Evolutionary conservation across 1,284 basidiomycete species (phyloP).

Genomic region (Malassezia yamatoensis): DNA sequence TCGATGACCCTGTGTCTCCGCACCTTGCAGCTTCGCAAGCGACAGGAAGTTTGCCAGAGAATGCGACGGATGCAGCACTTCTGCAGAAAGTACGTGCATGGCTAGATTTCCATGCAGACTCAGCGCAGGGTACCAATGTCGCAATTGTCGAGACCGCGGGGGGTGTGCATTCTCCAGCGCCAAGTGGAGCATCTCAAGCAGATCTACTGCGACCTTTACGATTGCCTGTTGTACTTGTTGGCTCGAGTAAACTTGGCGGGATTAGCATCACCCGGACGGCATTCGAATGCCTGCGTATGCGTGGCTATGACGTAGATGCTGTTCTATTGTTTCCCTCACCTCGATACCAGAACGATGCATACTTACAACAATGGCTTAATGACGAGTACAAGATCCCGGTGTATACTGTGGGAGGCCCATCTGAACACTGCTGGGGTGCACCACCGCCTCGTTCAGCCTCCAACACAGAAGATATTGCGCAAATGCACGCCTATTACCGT

Average conservation of each 20-base stretch:
- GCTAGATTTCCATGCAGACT: slow-evolving; percentile 49
- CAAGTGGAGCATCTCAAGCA: slow-evolving; percentile 71
- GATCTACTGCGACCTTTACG: slow-evolving; percentile 54
- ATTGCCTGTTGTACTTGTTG: slow-evolving; percentile 76
- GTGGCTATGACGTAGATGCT: slow-evolving; percentile 78
- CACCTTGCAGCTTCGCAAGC: slow-evolving; percentile 71
- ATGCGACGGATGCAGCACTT: slow-evolving; percentile 56
- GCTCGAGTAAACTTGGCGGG: slow-evolving; percentile 78
- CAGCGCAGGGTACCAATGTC: slow-evolving; percentile 15
- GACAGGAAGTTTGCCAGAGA: slow-evolving; percentile 45
- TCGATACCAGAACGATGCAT: slow-evolving; percentile 61
- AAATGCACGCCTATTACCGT: slow-evolving; percentile 64
- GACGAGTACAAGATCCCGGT: slow-evolving; percentile 55
- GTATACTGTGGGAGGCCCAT: slow-evolving; percentile 32
- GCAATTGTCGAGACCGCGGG: slow-evolving; percentile 91
- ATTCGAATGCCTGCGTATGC: slow-evolving; percentile 78
- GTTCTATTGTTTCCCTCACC: slow-evolving; percentile 71
- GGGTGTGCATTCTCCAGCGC: slow-evolving; percentile 83
- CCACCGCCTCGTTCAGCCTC: slow-evolving; percentile 51
- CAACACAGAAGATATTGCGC: slow-evolving; percentile 52
- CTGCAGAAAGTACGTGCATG: slow-evolving; percentile 60
- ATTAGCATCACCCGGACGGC: slow-evolving; percentile 88
- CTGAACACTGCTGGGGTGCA: slow-evolving; percentile 20
- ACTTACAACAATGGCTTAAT: slow-evolving; percentile 67
- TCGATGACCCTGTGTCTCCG: slow-evolving; percentile 80